phyloP scores from a whole-genome alignment of 1,284 basidiomycete species.

The Rhodofomes roseus region DNA sequence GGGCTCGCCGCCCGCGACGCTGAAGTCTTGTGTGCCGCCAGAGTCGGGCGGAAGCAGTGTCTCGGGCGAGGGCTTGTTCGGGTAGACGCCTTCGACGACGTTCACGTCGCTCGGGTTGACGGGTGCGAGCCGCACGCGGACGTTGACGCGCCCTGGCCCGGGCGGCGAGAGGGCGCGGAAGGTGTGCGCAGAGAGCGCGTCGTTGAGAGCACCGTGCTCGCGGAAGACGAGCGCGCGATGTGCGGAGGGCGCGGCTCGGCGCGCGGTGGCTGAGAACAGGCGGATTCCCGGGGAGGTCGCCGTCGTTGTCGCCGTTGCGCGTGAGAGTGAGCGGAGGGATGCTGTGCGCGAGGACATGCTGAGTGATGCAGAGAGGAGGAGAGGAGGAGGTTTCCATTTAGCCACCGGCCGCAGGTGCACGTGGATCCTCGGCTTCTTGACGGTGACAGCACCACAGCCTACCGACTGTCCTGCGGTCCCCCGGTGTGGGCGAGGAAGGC shows the following conservation, averaged over 20 bases:
- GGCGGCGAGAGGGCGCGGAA: slow-evolving; percentile 54
- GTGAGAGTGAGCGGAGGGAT: no score
- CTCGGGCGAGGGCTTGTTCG: slow-evolving; percentile 51
- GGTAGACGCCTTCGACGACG: slow-evolving; percentile 81
- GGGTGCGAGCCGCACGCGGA: slow-evolving; percentile 72
- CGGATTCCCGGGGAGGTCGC: background rate
- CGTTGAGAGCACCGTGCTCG: slow-evolving; percentile 52
- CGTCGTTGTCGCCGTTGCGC: no score
- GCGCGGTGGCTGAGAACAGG: slow-evolving; percentile 16
- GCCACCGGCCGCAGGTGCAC: no score
- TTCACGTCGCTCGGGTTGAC: slow-evolving; percentile 83
- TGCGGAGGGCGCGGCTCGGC: slow-evolving; percentile 12
- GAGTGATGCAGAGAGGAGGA: no score
- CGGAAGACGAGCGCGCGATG: slow-evolving; percentile 67
- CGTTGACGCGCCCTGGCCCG: slow-evolving; percentile 51
- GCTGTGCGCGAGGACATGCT: no score
- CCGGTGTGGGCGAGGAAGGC: no score
- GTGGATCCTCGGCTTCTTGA: no score
- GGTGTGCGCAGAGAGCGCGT: slow-evolving; percentile 52
- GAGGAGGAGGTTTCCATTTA: no score
- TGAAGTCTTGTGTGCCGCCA: background rate
- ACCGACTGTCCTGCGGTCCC: no score
- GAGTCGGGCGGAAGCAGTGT: slow-evolving; percentile 28
- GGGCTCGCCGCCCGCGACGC: no score
- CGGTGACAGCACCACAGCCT: no score